phyloP scores from a whole-genome alignment of 2,329 filamentous ascomycete species.

The Thermochaetoides dissita region DNA sequence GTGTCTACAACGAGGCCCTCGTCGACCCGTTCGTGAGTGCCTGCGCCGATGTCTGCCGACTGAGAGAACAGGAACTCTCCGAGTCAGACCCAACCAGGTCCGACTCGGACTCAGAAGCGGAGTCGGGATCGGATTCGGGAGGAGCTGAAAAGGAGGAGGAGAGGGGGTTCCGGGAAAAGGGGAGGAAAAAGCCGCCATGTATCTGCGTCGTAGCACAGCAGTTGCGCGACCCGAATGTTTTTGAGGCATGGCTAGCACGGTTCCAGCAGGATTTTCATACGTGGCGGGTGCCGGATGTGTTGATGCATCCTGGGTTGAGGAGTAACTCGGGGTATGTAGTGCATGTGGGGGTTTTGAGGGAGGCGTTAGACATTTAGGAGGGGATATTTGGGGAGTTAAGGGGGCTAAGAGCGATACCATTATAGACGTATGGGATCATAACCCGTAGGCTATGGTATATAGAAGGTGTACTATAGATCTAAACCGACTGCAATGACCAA shows the following conservation, averaged over 20 bases:
- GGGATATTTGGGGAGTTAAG: not conserved
- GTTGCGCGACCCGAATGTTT: slow-evolving; percentile 70
- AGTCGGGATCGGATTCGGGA: not conserved
- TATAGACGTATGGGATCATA: too few species aligned
- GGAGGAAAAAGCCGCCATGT: too few species aligned
- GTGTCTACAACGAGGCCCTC: slow-evolving; percentile 85
- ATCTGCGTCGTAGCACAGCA: slow-evolving; percentile 80
- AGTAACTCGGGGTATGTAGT: slow-evolving; percentile 64
- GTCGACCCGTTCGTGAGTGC: slow-evolving; percentile 71
- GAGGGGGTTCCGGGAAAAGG: slow-evolving; percentile 5
- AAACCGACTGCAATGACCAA: not conserved
- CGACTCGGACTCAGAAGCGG: not conserved
- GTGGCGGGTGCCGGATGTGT: slow-evolving; percentile 59
- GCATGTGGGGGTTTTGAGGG: slow-evolving; percentile 56
- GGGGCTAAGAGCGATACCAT: too few species aligned
- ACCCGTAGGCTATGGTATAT: too few species aligned
- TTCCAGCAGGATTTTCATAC: slow-evolving; percentile 55
- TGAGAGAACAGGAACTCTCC: slow-evolving; percentile 26
- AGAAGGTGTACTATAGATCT: too few species aligned
- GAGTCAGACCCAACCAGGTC: too few species aligned
- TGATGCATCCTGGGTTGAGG: slow-evolving; percentile 44
- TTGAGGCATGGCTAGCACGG: slow-evolving; percentile 62
- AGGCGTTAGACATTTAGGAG: not conserved
- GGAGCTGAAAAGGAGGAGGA: slow-evolving; percentile 2
- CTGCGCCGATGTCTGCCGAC: slow-evolving; percentile 57